phyloP scores from a whole-genome alignment of 441 rosid genomes.

The Dalechampia spathulata region DNA sequence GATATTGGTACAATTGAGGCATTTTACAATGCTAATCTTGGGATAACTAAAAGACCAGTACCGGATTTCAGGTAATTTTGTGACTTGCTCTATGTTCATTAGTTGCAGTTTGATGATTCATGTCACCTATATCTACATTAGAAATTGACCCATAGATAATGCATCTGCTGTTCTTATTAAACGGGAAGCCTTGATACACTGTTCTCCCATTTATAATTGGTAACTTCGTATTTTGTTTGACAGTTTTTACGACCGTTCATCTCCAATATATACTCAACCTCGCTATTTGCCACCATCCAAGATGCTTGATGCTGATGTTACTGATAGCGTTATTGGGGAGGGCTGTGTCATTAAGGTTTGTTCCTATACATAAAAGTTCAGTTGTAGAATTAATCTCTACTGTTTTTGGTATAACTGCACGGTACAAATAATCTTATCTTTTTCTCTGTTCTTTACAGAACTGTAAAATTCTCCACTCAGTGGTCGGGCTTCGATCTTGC shows the following conservation, averaged over 20 bases:
- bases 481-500: constrained; percentile 91
- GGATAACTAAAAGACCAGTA: constrained; percentile 87
- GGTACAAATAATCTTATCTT: no score
- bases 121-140: not conserved
- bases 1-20: constrained; percentile 98
- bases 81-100: no score
- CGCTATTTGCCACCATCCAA: constrained; percentile 92
- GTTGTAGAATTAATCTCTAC: no score
- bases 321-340: constrained; percentile 92
- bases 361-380: no score
- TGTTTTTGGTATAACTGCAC: no score
- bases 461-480: constrained; percentile 91
- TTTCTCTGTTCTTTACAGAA: constrained; percentile 35
- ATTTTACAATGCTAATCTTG: constrained; percentile 89
- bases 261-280: constrained; percentile 96
- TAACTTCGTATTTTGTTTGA: constrained; percentile 12
- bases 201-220: not conserved
- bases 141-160: not conserved
- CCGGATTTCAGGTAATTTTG: constrained; percentile 78
- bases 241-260: constrained; percentile 93
- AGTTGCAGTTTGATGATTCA: not conserved
- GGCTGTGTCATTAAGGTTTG: constrained; percentile 92
- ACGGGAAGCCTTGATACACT: no score
- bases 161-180: no score
- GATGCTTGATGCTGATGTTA: constrained; percentile 99